A percentile compares a stretch with the other conserved stretches of the same genome.
phyloP scores from a whole-genome alignment of 192 early-diverging fungal genomes.

The Paraglomus occultum region DNA sequence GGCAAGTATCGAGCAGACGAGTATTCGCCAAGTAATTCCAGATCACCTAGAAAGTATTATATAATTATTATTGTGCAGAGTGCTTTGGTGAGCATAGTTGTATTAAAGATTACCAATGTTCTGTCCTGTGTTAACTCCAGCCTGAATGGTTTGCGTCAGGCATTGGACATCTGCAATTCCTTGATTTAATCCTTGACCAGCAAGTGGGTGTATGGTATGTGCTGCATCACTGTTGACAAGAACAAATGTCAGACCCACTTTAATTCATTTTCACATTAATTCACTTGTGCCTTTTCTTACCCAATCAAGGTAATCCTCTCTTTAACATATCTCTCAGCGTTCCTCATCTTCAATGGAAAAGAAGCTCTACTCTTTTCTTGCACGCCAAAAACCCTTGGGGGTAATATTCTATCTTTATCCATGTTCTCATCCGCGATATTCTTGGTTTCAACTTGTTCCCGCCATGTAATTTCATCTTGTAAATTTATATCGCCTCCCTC shows the following conservation, averaged over 20 bases:
- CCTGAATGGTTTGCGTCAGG: conserved; percentile 60
- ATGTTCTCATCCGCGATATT: not conserved
- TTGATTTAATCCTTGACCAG: conserved; percentile 96
- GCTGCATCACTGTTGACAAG: conserved; percentile 75
- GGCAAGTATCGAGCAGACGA: conserved; percentile 76
- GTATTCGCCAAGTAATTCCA: conserved; percentile 76
- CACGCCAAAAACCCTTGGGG: conserved; percentile 63
- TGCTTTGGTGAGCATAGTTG: not conserved
- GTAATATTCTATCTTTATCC: conserved; percentile 32
- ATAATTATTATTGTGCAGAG: not conserved
- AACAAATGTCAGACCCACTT: conserved; percentile 3
- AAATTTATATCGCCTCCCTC: conserved; percentile 47
- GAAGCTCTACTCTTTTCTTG: conserved; percentile 66
- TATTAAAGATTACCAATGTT: conserved; percentile 66
- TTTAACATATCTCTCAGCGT: conserved; percentile 72
- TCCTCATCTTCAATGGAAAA: conserved; percentile 84
- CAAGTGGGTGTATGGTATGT: conserved; percentile 93
- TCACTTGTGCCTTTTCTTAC: conserved; percentile 33
- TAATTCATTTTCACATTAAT: not conserved
- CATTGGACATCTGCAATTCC: conserved; percentile 83
- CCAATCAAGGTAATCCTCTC: conserved; percentile 86
- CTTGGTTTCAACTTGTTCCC: conserved; percentile 42
- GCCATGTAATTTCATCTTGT: conserved; percentile 66
- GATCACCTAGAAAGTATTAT: conserved; percentile 41
- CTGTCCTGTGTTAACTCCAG: conserved; percentile 66